phyloP scores from a whole-genome alignment of 768 basidiomycete species.

The Auriscalpium microsporum region DNA sequence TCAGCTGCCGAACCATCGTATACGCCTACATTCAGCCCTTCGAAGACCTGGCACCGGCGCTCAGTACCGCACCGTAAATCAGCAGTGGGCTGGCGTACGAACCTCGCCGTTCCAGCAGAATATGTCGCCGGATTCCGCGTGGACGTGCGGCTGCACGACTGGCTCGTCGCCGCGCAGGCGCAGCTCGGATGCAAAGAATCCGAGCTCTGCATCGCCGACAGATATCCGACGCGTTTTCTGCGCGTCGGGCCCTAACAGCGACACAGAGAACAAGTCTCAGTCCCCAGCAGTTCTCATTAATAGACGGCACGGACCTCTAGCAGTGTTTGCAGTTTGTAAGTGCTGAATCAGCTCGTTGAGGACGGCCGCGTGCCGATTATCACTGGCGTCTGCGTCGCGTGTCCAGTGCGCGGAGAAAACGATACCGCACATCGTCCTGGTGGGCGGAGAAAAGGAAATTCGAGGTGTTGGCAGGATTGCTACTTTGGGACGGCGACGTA shows the following conservation, averaged over 20 bases:
- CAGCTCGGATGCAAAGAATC: conserved; percentile 71
- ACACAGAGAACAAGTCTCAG: background rate
- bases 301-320: conserved; percentile 40
- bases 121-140: conserved; percentile 39
- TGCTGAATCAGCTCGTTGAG: conserved; percentile 28
- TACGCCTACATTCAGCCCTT: conserved; percentile 56
- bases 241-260: conserved; percentile 54
- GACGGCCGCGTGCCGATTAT: conserved; percentile 3
- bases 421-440: conserved; percentile 59
- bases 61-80: background rate
- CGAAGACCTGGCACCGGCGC: conserved; percentile 46
- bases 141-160: conserved; percentile 60
- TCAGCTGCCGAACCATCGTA: background rate
- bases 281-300: background rate
- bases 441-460: background rate
- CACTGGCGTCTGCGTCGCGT: conserved; percentile 1
- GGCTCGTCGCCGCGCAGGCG: conserved; percentile 52
- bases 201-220: conserved; percentile 24
- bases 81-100: conserved; percentile 5
- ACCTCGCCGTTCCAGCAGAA: conserved; percentile 89
- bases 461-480: background rate
- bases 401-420: conserved; percentile 36
- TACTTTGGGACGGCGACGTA: background rate
- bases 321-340: conserved; percentile 34
- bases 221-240: conserved; percentile 28